phyloP scores from a whole-genome alignment of 306 rosid genomes.

The Coriaria nepalensis region DNA sequence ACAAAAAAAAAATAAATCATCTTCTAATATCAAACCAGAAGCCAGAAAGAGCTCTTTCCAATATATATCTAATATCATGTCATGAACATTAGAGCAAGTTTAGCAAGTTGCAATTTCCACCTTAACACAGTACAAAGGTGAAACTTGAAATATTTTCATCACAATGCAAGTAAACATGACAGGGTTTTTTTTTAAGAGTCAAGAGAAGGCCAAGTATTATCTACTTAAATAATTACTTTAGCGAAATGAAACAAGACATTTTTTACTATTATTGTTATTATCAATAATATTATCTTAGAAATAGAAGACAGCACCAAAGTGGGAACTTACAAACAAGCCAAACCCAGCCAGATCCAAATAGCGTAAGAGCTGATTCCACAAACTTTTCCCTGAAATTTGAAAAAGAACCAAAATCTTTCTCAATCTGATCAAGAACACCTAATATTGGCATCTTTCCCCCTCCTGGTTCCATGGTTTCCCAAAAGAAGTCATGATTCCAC shows the following conservation, averaged over 20 bases:
- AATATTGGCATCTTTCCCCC: conserved; percentile 69
- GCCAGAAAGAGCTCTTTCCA: not conserved
- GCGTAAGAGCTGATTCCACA: conserved; percentile 48
- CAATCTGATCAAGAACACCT: conserved; percentile 80
- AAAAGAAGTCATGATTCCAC: conserved; percentile 95
- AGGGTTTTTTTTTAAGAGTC: too few species aligned
- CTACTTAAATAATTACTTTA: too few species aligned
- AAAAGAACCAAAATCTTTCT: conserved; percentile 91
- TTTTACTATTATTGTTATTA: too few species aligned
- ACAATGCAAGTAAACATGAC: too few species aligned
- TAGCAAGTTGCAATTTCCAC: too few species aligned
- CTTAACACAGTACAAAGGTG: too few species aligned
- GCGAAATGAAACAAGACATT: too few species aligned
- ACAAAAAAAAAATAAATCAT: conserved; percentile 5
- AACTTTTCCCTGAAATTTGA: conserved; percentile 61
- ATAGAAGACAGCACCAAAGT: conserved; percentile 7
- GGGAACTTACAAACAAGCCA: conserved; percentile 90
- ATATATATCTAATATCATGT: not conserved
- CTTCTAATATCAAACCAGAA: not conserved
- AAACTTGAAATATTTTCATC: too few species aligned
- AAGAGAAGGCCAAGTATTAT: too few species aligned
- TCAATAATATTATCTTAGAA: too few species aligned
- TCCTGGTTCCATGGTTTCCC: conserved; percentile 98
- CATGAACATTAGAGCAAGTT: not conserved
- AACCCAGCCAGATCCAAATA: conserved; percentile 97